Conservation (phyloP, 352 stramenopile genomes). For the Phytophthora pseudosyringae region DNA sequence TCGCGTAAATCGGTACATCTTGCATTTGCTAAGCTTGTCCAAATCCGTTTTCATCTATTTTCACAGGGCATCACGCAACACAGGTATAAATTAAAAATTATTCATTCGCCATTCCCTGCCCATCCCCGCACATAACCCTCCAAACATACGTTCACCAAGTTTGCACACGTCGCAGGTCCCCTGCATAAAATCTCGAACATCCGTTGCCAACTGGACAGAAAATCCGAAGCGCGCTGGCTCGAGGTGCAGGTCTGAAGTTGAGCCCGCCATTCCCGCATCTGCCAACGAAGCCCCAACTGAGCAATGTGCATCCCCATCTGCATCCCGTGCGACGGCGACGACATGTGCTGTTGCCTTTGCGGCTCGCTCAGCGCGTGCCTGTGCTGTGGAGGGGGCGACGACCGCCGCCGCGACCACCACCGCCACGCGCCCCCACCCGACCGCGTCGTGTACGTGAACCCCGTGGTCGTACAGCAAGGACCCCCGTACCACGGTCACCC, state of each 20-base stretch:
- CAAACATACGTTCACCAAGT: constrained; percentile 2
- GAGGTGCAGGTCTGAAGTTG: too few species aligned
- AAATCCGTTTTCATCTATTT: neutral
- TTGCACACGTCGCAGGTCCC: constrained; percentile 19
- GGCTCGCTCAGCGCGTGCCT: constrained; percentile 41
- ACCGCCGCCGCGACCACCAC: constrained; percentile 15
- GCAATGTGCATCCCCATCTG: constrained; percentile 36
- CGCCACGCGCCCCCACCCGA: constrained; percentile 21
- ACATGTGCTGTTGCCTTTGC: constrained; percentile 37
- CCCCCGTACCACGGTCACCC: constrained; percentile 24
- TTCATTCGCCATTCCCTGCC: constrained; percentile 2
- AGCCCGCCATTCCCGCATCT: constrained; percentile 11
- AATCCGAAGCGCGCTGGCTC: constrained; percentile 10
- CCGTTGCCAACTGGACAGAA: constrained; percentile 26
- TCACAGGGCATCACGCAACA: neutral
- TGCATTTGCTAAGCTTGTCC: neutral
- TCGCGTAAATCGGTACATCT: neutral
- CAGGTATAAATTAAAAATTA: constrained; percentile 16
- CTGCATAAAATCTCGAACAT: constrained; percentile 3
- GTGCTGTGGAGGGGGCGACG: constrained; percentile 29
- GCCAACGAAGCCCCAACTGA: neutral
- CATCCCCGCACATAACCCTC: neutral
- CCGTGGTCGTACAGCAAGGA: constrained; percentile 37
- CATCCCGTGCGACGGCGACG: constrained; percentile 40
- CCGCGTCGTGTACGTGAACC: constrained; percentile 46